A percentile compares a stretch with the other conserved stretches of the same genome.
phyloP scores from a whole-genome alignment of 768 basidiomycete species.

The Russula foetens region DNA sequence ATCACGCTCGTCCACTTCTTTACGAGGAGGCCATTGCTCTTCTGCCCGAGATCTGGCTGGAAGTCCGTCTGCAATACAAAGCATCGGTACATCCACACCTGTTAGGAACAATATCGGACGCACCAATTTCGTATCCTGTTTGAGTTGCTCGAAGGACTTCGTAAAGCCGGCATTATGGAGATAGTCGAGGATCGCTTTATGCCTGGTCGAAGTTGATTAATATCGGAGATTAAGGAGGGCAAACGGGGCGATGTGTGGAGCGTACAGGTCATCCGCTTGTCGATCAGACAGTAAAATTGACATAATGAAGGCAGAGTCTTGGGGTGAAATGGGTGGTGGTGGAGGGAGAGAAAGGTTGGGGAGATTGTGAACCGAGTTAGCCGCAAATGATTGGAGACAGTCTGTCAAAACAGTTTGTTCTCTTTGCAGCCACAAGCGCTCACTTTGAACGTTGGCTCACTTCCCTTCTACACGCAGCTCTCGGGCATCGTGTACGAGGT shows the following conservation, averaged over 20 bases:
- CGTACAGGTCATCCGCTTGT: constrained; percentile 17
- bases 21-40: constrained; percentile 19
- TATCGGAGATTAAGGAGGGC: background rate
- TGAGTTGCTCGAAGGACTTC: constrained; percentile 29
- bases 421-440: too few species aligned
- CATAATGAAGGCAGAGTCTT: background rate
- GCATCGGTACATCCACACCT: background rate
- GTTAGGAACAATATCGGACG: background rate
- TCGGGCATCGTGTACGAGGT: too few species aligned
- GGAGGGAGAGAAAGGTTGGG: background rate
- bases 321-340: background rate
- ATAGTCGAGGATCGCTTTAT: constrained; percentile 33
- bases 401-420: too few species aligned
- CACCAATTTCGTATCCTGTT: constrained; percentile 23
- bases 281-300: constrained; percentile 15
- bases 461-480: too few species aligned
- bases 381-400: background rate
- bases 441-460: too few species aligned
- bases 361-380: background rate
- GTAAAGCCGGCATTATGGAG: constrained; percentile 27
- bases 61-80: constrained; percentile 24
- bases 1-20: constrained; percentile 24
- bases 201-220: constrained; percentile 20
- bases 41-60: constrained; percentile 24
- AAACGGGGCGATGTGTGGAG: background rate